Evolutionary conservation across 768 basidiomycete species (phyloP).

Genomic region (Mycena maculata): DNA sequence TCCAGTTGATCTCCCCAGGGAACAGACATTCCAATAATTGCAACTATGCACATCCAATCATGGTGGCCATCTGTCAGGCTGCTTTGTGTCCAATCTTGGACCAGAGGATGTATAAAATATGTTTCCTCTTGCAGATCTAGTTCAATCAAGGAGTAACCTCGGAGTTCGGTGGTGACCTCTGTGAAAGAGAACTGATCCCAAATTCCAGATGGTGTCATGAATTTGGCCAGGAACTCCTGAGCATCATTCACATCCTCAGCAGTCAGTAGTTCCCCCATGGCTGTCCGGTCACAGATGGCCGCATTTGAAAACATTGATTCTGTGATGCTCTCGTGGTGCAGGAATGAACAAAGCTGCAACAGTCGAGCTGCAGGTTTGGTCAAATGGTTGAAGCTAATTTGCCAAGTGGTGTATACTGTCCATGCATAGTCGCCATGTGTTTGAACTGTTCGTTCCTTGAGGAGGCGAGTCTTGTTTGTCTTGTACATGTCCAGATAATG

Average conservation of each 20-base stretch:
- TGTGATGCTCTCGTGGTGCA: background rate
- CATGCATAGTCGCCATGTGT: background rate
- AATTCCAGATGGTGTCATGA: background rate
- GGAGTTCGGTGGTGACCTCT: background rate
- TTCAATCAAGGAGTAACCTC: background rate
- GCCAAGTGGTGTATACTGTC: too few relatives aligned
- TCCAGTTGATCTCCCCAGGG: background rate
- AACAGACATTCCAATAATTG: background rate
- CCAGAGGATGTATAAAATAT: background rate
- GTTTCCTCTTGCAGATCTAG: background rate
- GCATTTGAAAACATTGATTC: background rate
- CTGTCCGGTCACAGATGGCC: background rate
- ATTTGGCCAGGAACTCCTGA: background rate
- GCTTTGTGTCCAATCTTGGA: background rate
- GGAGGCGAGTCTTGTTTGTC: background rate
- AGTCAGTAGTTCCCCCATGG: background rate
- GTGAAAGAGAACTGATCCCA: background rate
- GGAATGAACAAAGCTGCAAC: background rate
- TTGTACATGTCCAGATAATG: background rate
- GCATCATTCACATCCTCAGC: background rate
- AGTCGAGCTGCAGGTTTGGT: background rate
- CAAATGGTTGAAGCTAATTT: background rate
- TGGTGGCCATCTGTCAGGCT: background rate
- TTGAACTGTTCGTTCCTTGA: background rate
- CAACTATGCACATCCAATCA: background rate